phyloP scores from a whole-genome alignment of 1,284 basidiomycete species.

The Leccinum angustisporum region DNA sequence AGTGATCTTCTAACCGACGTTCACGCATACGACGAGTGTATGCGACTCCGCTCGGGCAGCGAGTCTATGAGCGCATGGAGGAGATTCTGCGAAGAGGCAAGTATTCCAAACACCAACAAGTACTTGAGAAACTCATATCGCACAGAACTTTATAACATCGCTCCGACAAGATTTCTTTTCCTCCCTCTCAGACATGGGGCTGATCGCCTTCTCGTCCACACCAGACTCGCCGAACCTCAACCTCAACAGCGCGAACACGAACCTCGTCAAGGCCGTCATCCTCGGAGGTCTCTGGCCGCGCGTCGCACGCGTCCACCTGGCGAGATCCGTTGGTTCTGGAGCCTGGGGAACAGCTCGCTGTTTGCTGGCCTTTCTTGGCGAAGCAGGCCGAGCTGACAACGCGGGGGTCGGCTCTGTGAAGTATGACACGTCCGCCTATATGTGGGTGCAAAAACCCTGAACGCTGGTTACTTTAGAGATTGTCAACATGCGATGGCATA shows the following conservation, averaged over 20 bases:
- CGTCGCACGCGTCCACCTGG: constrained; percentile 70
- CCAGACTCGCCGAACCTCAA: constrained; percentile 53
- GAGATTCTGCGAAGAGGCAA: constrained; percentile 76
- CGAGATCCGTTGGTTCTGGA: constrained; percentile 24
- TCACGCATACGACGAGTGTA: constrained; percentile 73
- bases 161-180: constrained; percentile 79
- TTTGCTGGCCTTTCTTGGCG: constrained; percentile 24
- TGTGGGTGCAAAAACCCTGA: constrained; percentile 2
- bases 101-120: constrained; percentile 13
- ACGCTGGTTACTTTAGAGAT: constrained; percentile 6
- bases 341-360: constrained; percentile 21
- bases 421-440: constrained; percentile 39
- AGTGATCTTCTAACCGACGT: constrained; percentile 88
- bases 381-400: constrained; percentile 16
- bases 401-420: constrained; percentile 34
- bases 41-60: constrained; percentile 51
- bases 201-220: constrained; percentile 51
- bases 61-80: constrained; percentile 49
- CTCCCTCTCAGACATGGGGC: constrained; percentile 73
- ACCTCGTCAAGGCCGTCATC: constrained; percentile 79
- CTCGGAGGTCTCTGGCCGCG: constrained; percentile 84
- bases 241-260: constrained; percentile 60
- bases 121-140: neutral
- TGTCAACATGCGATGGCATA: too few species aligned
- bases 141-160: constrained; percentile 79